Evolutionary conservation across 768 basidiomycete genomes (phyloP).

Genomic region (Lactarius indigo): DNA sequence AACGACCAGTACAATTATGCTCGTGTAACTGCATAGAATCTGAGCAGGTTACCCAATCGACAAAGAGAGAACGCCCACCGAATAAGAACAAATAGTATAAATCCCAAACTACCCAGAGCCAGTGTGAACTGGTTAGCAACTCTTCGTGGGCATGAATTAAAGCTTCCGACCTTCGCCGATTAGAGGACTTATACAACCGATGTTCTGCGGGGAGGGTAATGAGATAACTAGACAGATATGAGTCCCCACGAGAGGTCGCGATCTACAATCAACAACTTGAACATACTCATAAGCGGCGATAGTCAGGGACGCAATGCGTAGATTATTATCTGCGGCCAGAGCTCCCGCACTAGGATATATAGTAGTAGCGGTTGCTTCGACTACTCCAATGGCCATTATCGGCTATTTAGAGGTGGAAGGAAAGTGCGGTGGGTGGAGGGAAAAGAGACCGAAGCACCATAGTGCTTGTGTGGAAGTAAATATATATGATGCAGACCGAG

Average conservation of each 20-base stretch:
- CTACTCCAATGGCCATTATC: not conserved
- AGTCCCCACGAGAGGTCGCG: not conserved
- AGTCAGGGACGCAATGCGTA: constrained; percentile 20
- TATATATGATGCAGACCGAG: not conserved
- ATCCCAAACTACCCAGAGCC: constrained; percentile 9
- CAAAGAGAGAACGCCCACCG: constrained; percentile 7
- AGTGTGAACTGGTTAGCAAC: not conserved
- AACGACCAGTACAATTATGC: constrained; percentile 45
- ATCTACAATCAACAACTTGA: not conserved
- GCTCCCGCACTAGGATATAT: not conserved
- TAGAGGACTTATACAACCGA: constrained; percentile 16
- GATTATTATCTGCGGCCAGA: constrained; percentile 10
- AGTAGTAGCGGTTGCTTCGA: not conserved
- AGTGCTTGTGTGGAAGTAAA: too few relatives aligned
- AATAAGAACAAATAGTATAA: constrained; percentile 22
- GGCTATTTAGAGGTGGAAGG: not conserved
- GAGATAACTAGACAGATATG: constrained; percentile 14
- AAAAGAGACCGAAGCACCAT: not conserved
- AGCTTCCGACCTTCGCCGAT: constrained; percentile 3
- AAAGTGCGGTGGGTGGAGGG: not conserved
- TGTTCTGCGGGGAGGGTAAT: constrained; percentile 24
- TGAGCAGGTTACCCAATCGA: not conserved
- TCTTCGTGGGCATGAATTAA: not conserved
- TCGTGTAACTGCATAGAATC: constrained; percentile 37
- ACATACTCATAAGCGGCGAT: constrained; percentile 27